These are phyloP conservation scores for Cutaneotrichosporon cyanovorans DNA, from an alignment of 1,284 basidiomycete species.

Conservation along the genomic window DNA sequence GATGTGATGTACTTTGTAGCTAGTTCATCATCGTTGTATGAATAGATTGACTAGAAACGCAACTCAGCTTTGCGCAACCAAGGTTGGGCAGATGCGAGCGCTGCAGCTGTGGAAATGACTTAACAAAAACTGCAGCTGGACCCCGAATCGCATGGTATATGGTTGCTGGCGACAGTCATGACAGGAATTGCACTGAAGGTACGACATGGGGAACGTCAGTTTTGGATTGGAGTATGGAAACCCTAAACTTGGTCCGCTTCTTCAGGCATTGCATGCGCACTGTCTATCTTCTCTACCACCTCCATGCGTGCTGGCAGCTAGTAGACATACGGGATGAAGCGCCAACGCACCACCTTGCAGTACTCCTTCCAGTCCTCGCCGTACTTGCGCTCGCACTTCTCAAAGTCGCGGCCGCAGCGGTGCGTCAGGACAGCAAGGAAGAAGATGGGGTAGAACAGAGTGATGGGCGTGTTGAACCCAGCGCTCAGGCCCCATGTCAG, in stretches of 20 bases:
- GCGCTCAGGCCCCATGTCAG: conserved; percentile 85
- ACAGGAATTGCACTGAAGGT: no score
- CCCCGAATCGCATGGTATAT: no score
- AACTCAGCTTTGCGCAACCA: no score
- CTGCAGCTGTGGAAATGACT: no score
- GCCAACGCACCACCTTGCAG: conserved; percentile 73
- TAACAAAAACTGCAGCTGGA: no score
- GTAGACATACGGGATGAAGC: conserved; percentile 68
- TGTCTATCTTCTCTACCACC: neutral
- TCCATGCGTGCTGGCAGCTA: conserved; percentile 23
- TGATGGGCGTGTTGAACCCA: conserved; percentile 75
- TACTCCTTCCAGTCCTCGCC: conserved; percentile 92
- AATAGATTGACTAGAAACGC: neutral
- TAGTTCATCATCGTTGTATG: neutral
- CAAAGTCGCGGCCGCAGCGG: conserved; percentile 82
- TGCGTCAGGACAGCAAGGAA: conserved; percentile 84
- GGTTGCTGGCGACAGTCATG: no score
- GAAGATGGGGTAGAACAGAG: conserved; percentile 91
- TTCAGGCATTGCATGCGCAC: neutral
- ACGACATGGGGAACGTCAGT: no score
- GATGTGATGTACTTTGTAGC: conserved; percentile 9
- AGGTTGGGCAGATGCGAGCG: no score
- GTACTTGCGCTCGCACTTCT: conserved; percentile 87
- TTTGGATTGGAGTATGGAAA: no score
- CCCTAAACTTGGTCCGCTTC: neutral